Percentiles rank a stretch among this genome's conserved stretches.
Evolutionary conservation across 768 basidiomycete species (phyloP).

Genomic region (Leccinum subgranulosum): DNA sequence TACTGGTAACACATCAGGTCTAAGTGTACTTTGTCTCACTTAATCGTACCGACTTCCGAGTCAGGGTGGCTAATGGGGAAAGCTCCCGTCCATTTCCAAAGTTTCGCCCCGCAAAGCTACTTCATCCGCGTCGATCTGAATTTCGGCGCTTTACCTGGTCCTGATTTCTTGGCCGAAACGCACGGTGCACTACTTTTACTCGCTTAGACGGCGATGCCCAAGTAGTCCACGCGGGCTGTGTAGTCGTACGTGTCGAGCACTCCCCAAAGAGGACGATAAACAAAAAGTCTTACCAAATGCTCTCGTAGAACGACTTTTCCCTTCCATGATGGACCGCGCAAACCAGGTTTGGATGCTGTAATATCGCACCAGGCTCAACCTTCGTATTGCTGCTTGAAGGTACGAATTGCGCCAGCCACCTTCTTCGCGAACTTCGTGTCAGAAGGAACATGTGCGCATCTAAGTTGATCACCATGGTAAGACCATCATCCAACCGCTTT

Average conservation of each 20-base stretch:
- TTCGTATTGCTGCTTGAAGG: slow-evolving; percentile 1
- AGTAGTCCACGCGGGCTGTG: neutral
- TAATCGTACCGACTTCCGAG: neutral
- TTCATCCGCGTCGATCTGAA: neutral
- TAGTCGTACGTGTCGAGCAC: slow-evolving; percentile 11
- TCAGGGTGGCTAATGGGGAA: neutral
- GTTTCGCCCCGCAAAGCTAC: neutral
- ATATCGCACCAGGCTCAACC: slow-evolving; percentile 8
- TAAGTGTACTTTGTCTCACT: neutral
- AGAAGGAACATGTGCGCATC: neutral
- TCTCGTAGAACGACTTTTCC: slow-evolving; percentile 3
- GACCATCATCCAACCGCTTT: slow-evolving; percentile 10
- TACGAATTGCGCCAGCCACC: slow-evolving; percentile 4
- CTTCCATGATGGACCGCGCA: slow-evolving; percentile 1
- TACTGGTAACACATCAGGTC: too few species aligned
- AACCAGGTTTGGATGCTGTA: neutral
- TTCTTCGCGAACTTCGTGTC: neutral
- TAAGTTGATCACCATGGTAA: slow-evolving; percentile 12
- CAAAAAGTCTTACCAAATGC: neutral
- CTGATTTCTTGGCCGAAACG: slow-evolving; percentile 1
- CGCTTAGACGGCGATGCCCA: slow-evolving; percentile 5
- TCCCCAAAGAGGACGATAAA: neutral
- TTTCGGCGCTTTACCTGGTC: neutral
- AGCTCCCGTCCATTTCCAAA: neutral
- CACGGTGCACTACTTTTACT: neutral